Evolutionary conservation across 2,329 filamentous ascomycete genomes (phyloP).

Genomic region (Sclerotinia minor): DNA sequence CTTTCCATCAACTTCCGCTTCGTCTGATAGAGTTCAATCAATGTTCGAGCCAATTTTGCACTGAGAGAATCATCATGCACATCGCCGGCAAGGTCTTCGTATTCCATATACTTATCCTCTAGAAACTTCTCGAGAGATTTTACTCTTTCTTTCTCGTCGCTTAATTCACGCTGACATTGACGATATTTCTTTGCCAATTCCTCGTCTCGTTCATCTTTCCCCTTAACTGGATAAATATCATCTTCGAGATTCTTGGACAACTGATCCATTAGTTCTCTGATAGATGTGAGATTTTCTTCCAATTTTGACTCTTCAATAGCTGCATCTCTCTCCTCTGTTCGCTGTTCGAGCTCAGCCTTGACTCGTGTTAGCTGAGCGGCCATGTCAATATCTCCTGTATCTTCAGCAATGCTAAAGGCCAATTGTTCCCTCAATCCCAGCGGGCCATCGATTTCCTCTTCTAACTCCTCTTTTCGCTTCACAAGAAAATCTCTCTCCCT

Average conservation of each 20-base stretch:
- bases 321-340: background rate
- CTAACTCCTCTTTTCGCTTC: constrained; percentile 11
- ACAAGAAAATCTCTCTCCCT: constrained; percentile 4
- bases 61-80: background rate
- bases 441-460: constrained; percentile 13
- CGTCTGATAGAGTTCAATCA: constrained; percentile 1
- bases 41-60: constrained; percentile 6
- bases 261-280: constrained; percentile 6
- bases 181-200: background rate
- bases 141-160: constrained; percentile 15
- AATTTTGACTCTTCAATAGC: constrained; percentile 5
- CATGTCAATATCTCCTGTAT: background rate
- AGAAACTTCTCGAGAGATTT: constrained; percentile 11
- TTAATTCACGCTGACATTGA: background rate
- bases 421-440: constrained; percentile 16
- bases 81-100: background rate
- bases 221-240: background rate
- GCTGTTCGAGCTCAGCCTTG: background rate
- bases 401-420: background rate
- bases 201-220: background rate
- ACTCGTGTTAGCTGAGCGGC: constrained; percentile 3
- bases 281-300: background rate
- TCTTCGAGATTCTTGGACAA: background rate
- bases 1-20: constrained; percentile 11
- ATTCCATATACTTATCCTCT: constrained; percentile 15